Evolutionary conservation across 352 stramenopile genomes (phyloP), one percentile per base, ranked within the genome.

Genomic region (Globisporangium rhizosaccharum): DNA sequence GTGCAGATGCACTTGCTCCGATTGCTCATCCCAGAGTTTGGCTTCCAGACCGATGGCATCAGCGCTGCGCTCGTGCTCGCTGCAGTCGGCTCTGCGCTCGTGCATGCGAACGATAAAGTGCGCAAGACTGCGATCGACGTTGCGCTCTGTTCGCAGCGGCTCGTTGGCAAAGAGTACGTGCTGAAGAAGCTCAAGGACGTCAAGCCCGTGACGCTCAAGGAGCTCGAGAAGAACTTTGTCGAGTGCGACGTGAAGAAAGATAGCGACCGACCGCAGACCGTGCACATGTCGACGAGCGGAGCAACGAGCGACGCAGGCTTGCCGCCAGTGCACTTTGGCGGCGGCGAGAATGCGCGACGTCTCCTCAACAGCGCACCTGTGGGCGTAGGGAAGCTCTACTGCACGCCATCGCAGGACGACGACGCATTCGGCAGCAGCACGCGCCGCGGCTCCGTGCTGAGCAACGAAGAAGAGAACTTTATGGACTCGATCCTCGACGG

Each of bases 1-100:
- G 82, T 91, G 53, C 84, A 92, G 65, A 92, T 94, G 80, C 85
- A 94, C 62, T 53, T 94, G 54, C 70, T 94, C 46, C 78, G 79
- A 1, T 68, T 92, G 39, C 54, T 94, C 11, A 68, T 92, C 15
- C 82, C 82, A 1, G 82, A 92, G 56, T 90, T 94, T 65, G 85
- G 79, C 17, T 88, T 94, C 53, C 77, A 90, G 33, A 53, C 72
- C 2, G 80, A 91, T 17, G 81, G 80, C 9, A 68, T 92, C 50
- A 85, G 78, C n/a, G 68, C 79, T 2, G 70, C 64, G 14, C 62
- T 76, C 25, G 82, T 88, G 52, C 66, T 92, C 10, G 67, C 74
- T 3, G 62, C 56, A 3, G 73, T 88, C 26, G 75, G 75, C 11
- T 54, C 68, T 12, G 79, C 72, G 5, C 69, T 94, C 15, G 67